Base-by-base conservation (phyloP, 495 filamentous ascomycete species). In the Peziza echinospora region DNA sequence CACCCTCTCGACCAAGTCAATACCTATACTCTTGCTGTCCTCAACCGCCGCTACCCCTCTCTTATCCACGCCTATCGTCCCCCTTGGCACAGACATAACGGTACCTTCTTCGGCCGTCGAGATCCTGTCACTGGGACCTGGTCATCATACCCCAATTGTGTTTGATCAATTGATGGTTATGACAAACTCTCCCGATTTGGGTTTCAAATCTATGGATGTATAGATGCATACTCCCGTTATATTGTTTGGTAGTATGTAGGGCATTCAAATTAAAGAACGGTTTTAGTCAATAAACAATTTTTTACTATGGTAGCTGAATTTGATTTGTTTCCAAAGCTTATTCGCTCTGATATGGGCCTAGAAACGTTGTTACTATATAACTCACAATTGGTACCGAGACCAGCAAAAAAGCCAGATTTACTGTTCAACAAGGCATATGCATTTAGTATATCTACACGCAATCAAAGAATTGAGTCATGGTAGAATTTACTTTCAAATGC, bases 201-300 rank as follows among this genome's bases (percentile, higher is more conserved):
- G 10, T 49, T 51, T 26, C 46, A 49, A 23, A 51, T 51, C 23
- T 51, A 51, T 51, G 46, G 11, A 5, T 45, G 39, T n/a, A 51
- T 51, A 26, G 46, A 51, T 51, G 26, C 41, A 4, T 51, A 51
- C 28, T 51, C 50, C 13, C 9, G 39, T 1, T 49, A 51, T 26
- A 43, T 48, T 6, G 16, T 25, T 0, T 51, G 40, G 39, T 51
- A 40, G 3, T 51, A 51, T 39, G n/a, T 48, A 17, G 45, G n/a
- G 1, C 25, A 46, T 23, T 47, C 37, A 0, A 47, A 50, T 37
- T 13, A 8, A 1, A 50, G 11, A 0, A 44, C 34, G 0, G 21
- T 47, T 22, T 47, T 39, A 0, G 44, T 50, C 2, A 43, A 47
- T 26, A 51, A 51, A 6, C 25, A 51, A 2, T 51, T 47, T 10